Percentiles rank a stretch among this genome's conserved stretches.
Conservation (phyloP, 208 protist species). For the Giardia duodenalis region DNA sequence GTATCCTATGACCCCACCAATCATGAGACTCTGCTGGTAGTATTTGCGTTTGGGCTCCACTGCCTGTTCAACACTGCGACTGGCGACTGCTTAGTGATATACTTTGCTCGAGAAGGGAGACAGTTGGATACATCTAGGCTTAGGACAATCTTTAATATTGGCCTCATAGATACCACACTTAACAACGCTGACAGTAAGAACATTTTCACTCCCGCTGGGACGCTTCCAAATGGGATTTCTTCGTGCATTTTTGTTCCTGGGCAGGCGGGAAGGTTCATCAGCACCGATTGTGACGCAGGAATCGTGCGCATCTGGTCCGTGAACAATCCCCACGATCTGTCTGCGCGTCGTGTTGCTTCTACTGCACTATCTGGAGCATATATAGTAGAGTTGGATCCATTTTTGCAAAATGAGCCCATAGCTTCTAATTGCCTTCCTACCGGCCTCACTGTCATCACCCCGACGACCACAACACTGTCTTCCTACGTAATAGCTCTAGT, state of each 20-base stretch:
- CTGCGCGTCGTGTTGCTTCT: no score
- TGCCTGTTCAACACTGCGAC: not conserved
- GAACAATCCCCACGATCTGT: no score
- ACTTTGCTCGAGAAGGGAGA: no score
- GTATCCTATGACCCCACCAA: not conserved
- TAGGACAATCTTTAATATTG: no score
- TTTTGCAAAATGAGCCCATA: no score
- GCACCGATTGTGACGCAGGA: not conserved
- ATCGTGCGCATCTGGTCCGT: not conserved
- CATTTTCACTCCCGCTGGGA: not conserved
- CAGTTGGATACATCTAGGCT: no score
- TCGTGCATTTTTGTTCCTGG: not conserved
- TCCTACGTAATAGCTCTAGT: not conserved
- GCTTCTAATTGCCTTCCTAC: no score
- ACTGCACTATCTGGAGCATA: no score
- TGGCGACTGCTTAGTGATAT: not conserved
- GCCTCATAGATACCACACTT: no score
- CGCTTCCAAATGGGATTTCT: not conserved
- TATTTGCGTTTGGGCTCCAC: not conserved
- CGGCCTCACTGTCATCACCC: not conserved
- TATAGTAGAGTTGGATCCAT: no score
- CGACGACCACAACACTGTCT: not conserved
- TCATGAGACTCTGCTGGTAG: not conserved
- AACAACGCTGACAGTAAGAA: no score
- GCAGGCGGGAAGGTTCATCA: not conserved